These are phyloP conservation scores for Beta corolliflora DNA, from an alignment of 179 eudicot genomes.

Conservation along the genomic window DNA sequence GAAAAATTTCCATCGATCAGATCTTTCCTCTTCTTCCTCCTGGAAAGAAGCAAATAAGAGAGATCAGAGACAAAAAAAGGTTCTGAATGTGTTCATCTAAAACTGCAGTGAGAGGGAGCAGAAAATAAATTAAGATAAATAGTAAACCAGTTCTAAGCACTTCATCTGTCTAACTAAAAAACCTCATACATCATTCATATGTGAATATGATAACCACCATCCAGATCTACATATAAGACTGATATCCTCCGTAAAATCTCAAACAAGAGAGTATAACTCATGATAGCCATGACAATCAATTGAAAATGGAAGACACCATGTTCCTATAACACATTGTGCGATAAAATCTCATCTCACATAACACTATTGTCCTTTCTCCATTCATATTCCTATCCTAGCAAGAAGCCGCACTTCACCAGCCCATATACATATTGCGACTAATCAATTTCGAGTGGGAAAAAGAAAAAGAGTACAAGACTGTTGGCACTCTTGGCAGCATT, in stretches of 20 bases:
- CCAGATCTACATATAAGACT: background rate
- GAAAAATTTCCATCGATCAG: conserved; percentile 86
- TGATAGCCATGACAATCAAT: background rate
- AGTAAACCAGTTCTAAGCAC: background rate
- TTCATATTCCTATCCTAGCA: background rate
- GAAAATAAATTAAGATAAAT: background rate
- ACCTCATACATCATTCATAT: background rate
- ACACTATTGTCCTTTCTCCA: background rate
- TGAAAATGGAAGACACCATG: background rate
- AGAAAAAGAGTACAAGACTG: too few species aligned
- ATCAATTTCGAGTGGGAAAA: background rate
- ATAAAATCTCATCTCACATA: background rate
- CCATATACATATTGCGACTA: background rate
- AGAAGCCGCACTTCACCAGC: background rate
- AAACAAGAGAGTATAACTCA: background rate
- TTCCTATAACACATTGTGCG: background rate
- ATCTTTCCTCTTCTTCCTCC: conserved; percentile 99
- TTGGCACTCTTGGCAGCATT: too few species aligned
- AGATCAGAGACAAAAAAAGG: background rate
- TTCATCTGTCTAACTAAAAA: too few species aligned
- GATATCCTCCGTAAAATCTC: background rate
- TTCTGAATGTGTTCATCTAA: background rate
- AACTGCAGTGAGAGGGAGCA: background rate
- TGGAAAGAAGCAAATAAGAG: conserved; percentile 27
- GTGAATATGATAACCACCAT: background rate